Percentiles rank a stretch among this genome's conserved stretches.
phyloP scores from a whole-genome alignment of 1,139 yeast genomes.

The Scheffersomyces parashehatae region DNA sequence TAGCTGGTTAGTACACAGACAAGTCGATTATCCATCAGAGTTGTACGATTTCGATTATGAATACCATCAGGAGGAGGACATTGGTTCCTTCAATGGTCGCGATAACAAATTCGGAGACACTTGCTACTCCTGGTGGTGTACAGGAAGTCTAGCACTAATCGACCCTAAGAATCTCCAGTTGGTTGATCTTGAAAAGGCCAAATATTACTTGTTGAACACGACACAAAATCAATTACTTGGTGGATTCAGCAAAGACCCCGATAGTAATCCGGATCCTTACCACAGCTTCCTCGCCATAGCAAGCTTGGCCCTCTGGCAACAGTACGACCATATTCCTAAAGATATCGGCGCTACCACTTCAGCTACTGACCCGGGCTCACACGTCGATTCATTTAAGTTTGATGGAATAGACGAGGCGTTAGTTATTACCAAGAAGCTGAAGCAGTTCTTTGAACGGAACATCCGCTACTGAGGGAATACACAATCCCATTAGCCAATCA shows the following conservation, averaged over 20 bases:
- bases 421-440: slow-evolving; percentile 26
- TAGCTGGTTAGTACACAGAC: slow-evolving; percentile 67
- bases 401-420: slow-evolving; percentile 25
- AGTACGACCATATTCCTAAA: neutral
- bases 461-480: neutral
- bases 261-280: slow-evolving; percentile 65
- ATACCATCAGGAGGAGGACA: slow-evolving; percentile 47
- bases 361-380: too few species aligned
- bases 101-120: slow-evolving; percentile 84
- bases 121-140: slow-evolving; percentile 90
- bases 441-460: slow-evolving; percentile 12
- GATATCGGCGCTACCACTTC: too few species aligned
- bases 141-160: slow-evolving; percentile 57
- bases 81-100: slow-evolving; percentile 89
- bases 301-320: slow-evolving; percentile 49
- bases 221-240: slow-evolving; percentile 73
- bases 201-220: slow-evolving; percentile 49
- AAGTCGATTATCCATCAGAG: slow-evolving; percentile 41
- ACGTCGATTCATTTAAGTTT: slow-evolving; percentile 8
- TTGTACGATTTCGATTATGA: slow-evolving; percentile 30
- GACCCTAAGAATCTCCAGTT: slow-evolving; percentile 23
- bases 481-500: too few species aligned
- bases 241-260: slow-evolving; percentile 77
- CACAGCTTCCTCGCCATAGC: slow-evolving; percentile 67
- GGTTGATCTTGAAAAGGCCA: slow-evolving; percentile 38